These are phyloP conservation scores for Serpula lacrymans DNA, from an alignment of 768 basidiomycete species.

Conservation along the genomic window DNA sequence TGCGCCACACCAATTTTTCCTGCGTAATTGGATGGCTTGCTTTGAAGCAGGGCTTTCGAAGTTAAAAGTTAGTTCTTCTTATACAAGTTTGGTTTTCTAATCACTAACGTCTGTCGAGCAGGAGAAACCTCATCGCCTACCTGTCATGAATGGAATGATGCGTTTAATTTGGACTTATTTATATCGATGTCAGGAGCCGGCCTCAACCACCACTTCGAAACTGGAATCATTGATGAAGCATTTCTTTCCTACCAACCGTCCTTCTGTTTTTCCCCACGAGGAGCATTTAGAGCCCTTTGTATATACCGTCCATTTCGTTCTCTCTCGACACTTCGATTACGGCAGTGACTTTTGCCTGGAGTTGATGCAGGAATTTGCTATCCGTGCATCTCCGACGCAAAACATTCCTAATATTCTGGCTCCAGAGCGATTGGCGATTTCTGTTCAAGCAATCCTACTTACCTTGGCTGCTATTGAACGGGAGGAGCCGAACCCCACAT, in stretches of 20 bases:
- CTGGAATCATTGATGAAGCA: constrained; percentile 71
- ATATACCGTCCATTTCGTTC: constrained; percentile 77
- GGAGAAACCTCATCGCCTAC: constrained; percentile 73
- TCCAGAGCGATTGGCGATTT: constrained; percentile 72
- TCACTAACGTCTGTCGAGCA: constrained; percentile 27
- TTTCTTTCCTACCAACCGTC: constrained; percentile 74
- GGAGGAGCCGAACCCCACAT: constrained; percentile 65
- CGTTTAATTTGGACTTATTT: constrained; percentile 92
- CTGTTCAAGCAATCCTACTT: constrained; percentile 71
- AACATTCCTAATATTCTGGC: constrained; percentile 45
- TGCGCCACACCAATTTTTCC: constrained; percentile 80
- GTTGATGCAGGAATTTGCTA: constrained; percentile 66
- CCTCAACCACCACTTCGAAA: constrained; percentile 76
- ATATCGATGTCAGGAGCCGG: constrained; percentile 86
- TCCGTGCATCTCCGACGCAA: constrained; percentile 40
- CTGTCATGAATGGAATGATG: constrained; percentile 77
- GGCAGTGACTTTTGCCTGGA: constrained; percentile 81
- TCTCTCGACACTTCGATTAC: constrained; percentile 81
- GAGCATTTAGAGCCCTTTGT: constrained; percentile 75
- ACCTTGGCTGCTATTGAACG: constrained; percentile 71
- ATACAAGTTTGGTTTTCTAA: not conserved
- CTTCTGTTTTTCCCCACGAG: constrained; percentile 60
- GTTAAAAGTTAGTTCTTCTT: constrained; percentile 59
- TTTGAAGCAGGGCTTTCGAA: constrained; percentile 73
- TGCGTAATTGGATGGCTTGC: constrained; percentile 74